Conservation (phyloP, 1,284 basidiomycete genomes). For the Irpex rosettiformis region DNA sequence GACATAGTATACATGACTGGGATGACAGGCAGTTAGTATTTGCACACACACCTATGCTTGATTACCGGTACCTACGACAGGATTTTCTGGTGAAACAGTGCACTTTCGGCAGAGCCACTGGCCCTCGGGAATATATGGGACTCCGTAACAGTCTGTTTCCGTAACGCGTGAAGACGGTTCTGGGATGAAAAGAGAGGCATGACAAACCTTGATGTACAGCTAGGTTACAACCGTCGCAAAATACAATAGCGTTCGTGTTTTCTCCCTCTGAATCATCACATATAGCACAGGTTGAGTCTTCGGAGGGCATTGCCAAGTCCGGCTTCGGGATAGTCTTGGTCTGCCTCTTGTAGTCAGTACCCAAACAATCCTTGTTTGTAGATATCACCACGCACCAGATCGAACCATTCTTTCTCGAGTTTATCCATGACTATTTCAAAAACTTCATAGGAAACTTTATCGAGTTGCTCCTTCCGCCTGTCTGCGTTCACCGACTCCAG, state of each 20-base stretch:
- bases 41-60: not conserved
- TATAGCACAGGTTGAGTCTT: slow-evolving; percentile 94
- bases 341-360: slow-evolving; percentile 36
- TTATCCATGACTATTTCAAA: slow-evolving; percentile 98
- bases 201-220: slow-evolving; percentile 93
- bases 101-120: slow-evolving; percentile 99
- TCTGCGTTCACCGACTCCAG: slow-evolving; percentile 84
- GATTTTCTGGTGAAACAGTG: slow-evolving; percentile 95
- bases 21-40: not conserved
- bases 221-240: slow-evolving; percentile 98
- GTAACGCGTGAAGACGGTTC: not conserved
- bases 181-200: not conserved
- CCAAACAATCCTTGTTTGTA: not conserved
- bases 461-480: slow-evolving; percentile 75
- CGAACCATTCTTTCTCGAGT: slow-evolving; percentile 99
- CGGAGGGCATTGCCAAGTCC: slow-evolving; percentile 78
- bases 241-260: slow-evolving; percentile 98
- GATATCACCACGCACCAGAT: slow-evolving; percentile 58
- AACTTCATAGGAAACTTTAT: slow-evolving; percentile 76
- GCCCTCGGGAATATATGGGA: slow-evolving; percentile 98
- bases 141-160: slow-evolving; percentile 90
- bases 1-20: slow-evolving; percentile 91
- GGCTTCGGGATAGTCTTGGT: slow-evolving; percentile 89
- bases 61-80: slow-evolving; percentile 64
- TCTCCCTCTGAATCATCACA: slow-evolving; percentile 99